Evolutionary conservation across 73 alveolate genomes (phyloP).

Genomic region (Paramecium tetraurelia): DNA sequence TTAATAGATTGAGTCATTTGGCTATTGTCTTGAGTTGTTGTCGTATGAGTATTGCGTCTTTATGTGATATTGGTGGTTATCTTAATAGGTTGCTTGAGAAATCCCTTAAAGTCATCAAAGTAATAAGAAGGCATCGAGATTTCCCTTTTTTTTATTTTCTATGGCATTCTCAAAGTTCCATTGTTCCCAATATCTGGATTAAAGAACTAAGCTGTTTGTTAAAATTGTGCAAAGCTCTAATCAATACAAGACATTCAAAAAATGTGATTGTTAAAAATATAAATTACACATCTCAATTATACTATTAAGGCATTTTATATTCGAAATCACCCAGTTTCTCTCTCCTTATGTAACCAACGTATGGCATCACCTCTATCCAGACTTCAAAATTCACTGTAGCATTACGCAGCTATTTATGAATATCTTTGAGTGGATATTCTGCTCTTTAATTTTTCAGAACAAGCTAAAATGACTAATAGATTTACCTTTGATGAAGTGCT

Average conservation of each 20-base stretch:
- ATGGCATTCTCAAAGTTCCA: slow-evolving; percentile 11
- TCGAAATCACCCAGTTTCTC: neutral
- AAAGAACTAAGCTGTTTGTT: slow-evolving; percentile 34
- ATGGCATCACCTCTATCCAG: slow-evolving; percentile 46
- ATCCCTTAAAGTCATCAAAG: neutral
- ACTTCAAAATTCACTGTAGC: slow-evolving; percentile 39
- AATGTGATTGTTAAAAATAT: slow-evolving; percentile 22
- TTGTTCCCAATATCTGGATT: slow-evolving; percentile 30
- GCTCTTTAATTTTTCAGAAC: slow-evolving; percentile 9
- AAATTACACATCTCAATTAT: slow-evolving; percentile 45
- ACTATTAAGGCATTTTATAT: slow-evolving; percentile 20
- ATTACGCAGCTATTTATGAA: neutral
- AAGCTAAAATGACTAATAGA: neutral
- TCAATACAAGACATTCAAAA: slow-evolving; percentile 8
- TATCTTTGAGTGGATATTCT: slow-evolving; percentile 35
- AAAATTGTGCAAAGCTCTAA: slow-evolving; percentile 17
- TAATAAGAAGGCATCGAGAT: slow-evolving; percentile 15
- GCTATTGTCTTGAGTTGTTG: neutral
- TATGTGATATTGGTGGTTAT: neutral
- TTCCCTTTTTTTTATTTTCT: slow-evolving; percentile 8
- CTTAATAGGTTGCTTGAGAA: neutral
- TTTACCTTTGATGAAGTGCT: neutral
- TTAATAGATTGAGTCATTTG: neutral
- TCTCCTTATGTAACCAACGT: slow-evolving; percentile 27
- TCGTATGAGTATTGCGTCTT: neutral